Base-by-base conservation (phyloP, 2,329 filamentous ascomycete genomes). In the Pezicula carpinea region DNA sequence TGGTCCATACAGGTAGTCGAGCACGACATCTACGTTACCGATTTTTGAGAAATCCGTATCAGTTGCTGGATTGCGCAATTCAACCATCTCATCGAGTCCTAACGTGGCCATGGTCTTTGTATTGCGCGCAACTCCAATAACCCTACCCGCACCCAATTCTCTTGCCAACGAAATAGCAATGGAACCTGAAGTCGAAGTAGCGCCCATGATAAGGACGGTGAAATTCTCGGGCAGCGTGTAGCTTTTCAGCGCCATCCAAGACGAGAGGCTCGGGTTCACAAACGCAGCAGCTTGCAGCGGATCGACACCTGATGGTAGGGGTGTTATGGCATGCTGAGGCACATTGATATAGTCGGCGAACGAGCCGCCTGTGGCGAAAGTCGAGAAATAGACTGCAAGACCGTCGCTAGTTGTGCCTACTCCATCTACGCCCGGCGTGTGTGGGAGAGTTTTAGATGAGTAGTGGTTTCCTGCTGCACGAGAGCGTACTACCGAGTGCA, bases 1-100 rank as follows among this genome's bases (percentile, higher is more conserved):
- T 0, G 67, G 63, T 0, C 77, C 78, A 60, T 76, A 80, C 6
- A 82, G 62, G 55, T 80, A 82, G 55, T 82, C 77, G 1, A 82
- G 63, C 3, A 82, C 68, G 3, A 81, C 67, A 50, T 82, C 76
- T 26, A 72, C 71, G 31, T 71, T 68, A 2, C 66, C 69, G 0
- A 73, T 63, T 7, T 61, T 59, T 2, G 67, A 67, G 50, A 75
- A 77, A 51, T 80, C 76, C 0, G 69, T 71, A 32, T 73, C 64
- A 3, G 59, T 54, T 1, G 67, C 53, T 2, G 65, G 52, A n/a
- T 67, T 63, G 15, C 64, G 59, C 8, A 80, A 64, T 31, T 70
- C 61, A 29, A 82, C 63, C 5, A 56, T 62, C 3, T 66, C 67
- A 49, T 81, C 75, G 0, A 80, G 62, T 1, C 65, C 66, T 4